These are phyloP conservation scores for Benincasa hispida DNA, from an alignment of 306 rosid species.

Conservation along the genomic window DNA sequence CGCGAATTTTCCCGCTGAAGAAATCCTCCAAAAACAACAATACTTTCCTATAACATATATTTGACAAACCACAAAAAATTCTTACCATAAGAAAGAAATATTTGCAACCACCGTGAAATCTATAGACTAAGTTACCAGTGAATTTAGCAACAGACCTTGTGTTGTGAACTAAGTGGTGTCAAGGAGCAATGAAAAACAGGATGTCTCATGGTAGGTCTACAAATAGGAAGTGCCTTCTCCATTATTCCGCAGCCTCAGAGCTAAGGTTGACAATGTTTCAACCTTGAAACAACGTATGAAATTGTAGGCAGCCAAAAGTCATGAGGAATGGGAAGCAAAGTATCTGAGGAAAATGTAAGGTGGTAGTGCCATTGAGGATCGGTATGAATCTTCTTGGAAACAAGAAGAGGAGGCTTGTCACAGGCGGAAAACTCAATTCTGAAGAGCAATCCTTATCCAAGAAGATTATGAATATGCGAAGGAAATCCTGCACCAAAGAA, in stretches of 20 bases:
- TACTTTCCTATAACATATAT: slow-evolving; percentile 23
- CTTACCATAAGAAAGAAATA: slow-evolving; percentile 31
- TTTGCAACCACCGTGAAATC: slow-evolving; percentile 46
- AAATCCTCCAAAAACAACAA: slow-evolving; percentile 24
- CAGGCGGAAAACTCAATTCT: slow-evolving; percentile 54
- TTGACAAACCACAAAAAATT: slow-evolving; percentile 30
- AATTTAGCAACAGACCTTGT: slow-evolving; percentile 97
- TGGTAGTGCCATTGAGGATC: slow-evolving; percentile 65
- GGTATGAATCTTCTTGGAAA: slow-evolving; percentile 59
- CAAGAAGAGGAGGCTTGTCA: slow-evolving; percentile 64
- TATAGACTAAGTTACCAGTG: slow-evolving; percentile 73
- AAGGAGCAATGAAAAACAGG: slow-evolving; percentile 91
- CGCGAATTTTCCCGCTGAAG: slow-evolving; percentile 14
- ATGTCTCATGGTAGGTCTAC: slow-evolving; percentile 82
- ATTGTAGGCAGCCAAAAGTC: slow-evolving; percentile 75
- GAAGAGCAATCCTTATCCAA: slow-evolving; percentile 80
- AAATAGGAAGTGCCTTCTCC: slow-evolving; percentile 76
- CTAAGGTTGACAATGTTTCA: slow-evolving; percentile 75
- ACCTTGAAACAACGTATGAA: slow-evolving; percentile 52
- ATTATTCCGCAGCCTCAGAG: slow-evolving; percentile 69
- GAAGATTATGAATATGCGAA: slow-evolving; percentile 79
- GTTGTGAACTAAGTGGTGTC: slow-evolving; percentile 71
- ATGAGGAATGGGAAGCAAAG: slow-evolving; percentile 59
- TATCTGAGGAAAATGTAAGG: slow-evolving; percentile 64
- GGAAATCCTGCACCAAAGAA: slow-evolving; percentile 99